Evolutionary conservation across 306 rosid genomes (phyloP).

Genomic region (Adenanthera pavonina): DNA sequence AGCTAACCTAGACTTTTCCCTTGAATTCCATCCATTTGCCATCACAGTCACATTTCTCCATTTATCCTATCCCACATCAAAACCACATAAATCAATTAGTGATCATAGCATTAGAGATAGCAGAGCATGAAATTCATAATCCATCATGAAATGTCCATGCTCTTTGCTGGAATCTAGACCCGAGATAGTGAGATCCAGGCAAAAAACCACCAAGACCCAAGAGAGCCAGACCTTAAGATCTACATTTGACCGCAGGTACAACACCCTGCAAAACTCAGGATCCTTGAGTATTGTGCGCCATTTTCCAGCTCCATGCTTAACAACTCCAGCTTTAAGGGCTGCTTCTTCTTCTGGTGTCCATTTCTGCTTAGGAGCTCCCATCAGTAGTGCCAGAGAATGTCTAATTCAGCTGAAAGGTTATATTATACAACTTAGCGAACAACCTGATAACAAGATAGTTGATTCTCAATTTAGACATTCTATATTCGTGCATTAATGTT

Average conservation of each 20-base stretch:
- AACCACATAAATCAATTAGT: slow-evolving; percentile 28
- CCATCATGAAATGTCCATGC: background rate
- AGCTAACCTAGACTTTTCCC: slow-evolving; percentile 79
- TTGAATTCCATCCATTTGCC: slow-evolving; percentile 92
- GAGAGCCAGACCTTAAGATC: slow-evolving; percentile 85
- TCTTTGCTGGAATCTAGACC: background rate
- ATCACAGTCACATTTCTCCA: slow-evolving; percentile 97
- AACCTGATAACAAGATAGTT: background rate
- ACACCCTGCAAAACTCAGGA: slow-evolving; percentile 78
- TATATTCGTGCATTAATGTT: too few species aligned
- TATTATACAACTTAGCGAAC: slow-evolving; percentile 7
- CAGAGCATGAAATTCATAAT: slow-evolving; percentile 30
- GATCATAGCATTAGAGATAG: background rate
- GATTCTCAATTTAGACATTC: background rate
- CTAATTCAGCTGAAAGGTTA: slow-evolving; percentile 33
- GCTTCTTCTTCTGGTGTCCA: slow-evolving; percentile 94
- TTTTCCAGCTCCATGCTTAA: slow-evolving; percentile 96
- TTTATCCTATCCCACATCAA: slow-evolving; percentile 70
- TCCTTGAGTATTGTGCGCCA: slow-evolving; percentile 98
- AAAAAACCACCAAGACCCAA: slow-evolving; percentile 15
- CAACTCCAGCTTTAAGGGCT: slow-evolving; percentile 95
- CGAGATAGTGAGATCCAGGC: slow-evolving; percentile 16
- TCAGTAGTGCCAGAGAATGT: slow-evolving; percentile 37
- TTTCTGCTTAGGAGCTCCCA: slow-evolving; percentile 99
- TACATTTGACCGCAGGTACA: slow-evolving; percentile 92